Evolutionary conservation across 2,329 filamentous ascomycete genomes (phyloP), one percentile per base, ranked within the genome.

Genomic region (Arthroderma uncinatum): DNA sequence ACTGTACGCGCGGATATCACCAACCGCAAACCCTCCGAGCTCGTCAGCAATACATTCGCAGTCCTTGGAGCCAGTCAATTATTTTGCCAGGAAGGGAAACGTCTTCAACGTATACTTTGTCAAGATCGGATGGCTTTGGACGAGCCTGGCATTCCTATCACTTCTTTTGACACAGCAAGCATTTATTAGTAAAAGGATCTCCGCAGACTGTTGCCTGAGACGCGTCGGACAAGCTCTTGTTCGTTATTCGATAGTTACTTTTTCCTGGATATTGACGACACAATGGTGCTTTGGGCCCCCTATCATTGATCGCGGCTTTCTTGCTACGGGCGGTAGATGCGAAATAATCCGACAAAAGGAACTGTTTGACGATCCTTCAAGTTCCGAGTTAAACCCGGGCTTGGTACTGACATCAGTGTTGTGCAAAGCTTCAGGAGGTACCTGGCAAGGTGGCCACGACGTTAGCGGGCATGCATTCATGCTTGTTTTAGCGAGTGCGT

Each of bases 211-310:
- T 4, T 66, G 71, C 1, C 57, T 77, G 61, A 76, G 73, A 40
- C 71, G 77, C 28, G 71, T 78, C n/a, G 55, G 80, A 9, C 79
- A 83, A 58, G 89, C 87, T 0, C 66, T 76, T 1, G 53, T 85
- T 21, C 80, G 93, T 52, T 98, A 89, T 78, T 75, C 62, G 0
- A 73, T 85, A 7, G 81, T 89, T 0, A 97, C 93, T 7, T 66
- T 73, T 1, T 85, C 84, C 72, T 98, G 93, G 93, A 77, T 89
- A 42, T 74, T 89, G 39, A 84, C 93, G 16, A 98, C 93, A 62
- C 93, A 97, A 76, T 97, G 93, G 93, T 97, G 84, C 71, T 96
- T 98, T 66, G 93, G 93, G 0, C 84, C 93, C 1, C 79, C 90
- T 19, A 76, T 98, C 53, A 92, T 97, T 65, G 93, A 98, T 70